Percentiles rank a stretch among this genome's conserved stretches.
phyloP scores from a whole-genome alignment of 352 stramenopile species.

The Thalassiosira mediterranea region DNA sequence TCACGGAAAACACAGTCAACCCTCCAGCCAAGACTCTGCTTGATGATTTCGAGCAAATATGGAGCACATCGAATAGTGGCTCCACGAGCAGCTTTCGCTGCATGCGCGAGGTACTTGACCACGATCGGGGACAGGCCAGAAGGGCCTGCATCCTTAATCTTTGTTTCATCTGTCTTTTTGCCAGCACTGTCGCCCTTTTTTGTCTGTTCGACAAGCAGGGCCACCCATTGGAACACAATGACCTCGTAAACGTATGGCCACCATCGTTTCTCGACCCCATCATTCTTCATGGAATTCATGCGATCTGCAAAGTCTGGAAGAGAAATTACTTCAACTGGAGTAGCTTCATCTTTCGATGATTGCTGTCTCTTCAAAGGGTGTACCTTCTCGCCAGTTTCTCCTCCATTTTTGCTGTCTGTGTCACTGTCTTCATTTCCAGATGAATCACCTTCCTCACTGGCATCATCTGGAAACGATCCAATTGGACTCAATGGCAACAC shows the following conservation, averaged over 20 bases:
- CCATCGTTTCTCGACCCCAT: conserved; percentile 64
- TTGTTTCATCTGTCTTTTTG: conserved; percentile 38
- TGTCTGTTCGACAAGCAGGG: conserved; percentile 77
- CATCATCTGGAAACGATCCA: conserved; percentile 48
- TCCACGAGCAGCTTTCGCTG: conserved; percentile 67
- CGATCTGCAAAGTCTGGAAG: conserved; percentile 63
- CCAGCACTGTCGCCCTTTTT: conserved; percentile 40
- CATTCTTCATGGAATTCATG: conserved; percentile 61
- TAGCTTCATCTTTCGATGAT: conserved; percentile 17
- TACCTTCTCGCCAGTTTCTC: conserved; percentile 21
- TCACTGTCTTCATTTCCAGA: conserved; percentile 21
- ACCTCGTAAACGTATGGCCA: conserved; percentile 86
- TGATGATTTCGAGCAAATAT: conserved; percentile 84
- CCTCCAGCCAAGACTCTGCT: conserved; percentile 79
- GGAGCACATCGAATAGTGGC: conserved; percentile 81
- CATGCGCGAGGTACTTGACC: conserved; percentile 62
- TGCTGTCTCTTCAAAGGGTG: conserved; percentile 50
- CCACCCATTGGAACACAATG: conserved; percentile 84
- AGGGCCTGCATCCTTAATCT: conserved; percentile 13
- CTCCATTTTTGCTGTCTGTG: conserved; percentile 6
- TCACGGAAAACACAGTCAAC: conserved; percentile 64
- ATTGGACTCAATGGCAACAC: conserved; percentile 44
- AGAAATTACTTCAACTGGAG: conserved; percentile 13
- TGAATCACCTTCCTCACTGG: conserved; percentile 55
- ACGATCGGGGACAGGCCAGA: conserved; percentile 56